These are phyloP conservation scores for Yarrowia osloensis DNA, from an alignment of 805 yeast genomes.

Conservation along the genomic window DNA sequence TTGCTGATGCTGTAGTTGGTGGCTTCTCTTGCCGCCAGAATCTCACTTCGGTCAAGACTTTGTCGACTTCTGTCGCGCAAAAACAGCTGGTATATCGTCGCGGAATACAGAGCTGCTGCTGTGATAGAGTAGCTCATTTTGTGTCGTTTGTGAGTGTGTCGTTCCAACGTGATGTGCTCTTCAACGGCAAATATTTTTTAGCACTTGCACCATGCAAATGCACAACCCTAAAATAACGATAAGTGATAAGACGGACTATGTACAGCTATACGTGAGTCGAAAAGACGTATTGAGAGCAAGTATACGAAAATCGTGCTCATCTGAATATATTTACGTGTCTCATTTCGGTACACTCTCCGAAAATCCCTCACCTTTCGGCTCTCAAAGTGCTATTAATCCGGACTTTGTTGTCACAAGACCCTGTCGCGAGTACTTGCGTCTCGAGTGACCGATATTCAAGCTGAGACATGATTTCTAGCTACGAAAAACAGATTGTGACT, in stretches of 20 bases:
- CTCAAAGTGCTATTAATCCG: not conserved
- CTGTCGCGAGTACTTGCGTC: not conserved
- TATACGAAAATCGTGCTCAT: too few species aligned
- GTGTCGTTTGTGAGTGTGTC: not conserved
- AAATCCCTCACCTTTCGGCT: not conserved
- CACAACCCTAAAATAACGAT: not conserved
- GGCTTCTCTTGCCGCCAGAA: constrained; percentile 23
- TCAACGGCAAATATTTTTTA: constrained; percentile 3
- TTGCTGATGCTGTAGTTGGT: constrained; percentile 19
- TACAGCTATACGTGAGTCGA: too few species aligned
- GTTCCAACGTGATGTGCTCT: not conserved
- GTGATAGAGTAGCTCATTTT: constrained; percentile 4
- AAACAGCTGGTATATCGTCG: constrained; percentile 19
- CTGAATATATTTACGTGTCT: too few species aligned
- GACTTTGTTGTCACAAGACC: not conserved
- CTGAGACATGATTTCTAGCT: not conserved
- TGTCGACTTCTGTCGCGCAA: not conserved
- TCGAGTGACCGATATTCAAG: not conserved
- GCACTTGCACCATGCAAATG: constrained; percentile 12
- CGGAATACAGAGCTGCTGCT: constrained; percentile 9
- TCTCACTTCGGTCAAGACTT: constrained; percentile 6
- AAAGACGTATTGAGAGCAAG: too few species aligned
- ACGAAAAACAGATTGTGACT: too few species aligned
- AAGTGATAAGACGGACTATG: not conserved
- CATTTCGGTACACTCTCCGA: not conserved